Base-by-base conservation (phyloP, 2,329 filamentous ascomycete genomes). In the Fusarium pseudocircinatum region DNA sequence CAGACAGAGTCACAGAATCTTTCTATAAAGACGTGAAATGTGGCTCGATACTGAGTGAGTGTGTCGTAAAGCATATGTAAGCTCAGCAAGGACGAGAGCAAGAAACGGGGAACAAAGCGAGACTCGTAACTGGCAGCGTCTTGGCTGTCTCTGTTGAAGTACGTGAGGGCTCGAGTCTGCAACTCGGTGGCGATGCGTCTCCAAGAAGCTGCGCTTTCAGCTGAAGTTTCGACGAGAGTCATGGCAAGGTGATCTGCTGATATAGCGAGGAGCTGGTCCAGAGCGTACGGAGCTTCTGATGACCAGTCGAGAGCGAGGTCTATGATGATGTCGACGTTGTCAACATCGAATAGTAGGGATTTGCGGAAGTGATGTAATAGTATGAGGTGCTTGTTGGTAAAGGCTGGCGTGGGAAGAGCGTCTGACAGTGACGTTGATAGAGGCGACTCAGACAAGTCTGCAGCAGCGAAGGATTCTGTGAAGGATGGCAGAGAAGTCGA, bases 31-130 rank as follows among this genome's bases (percentile, higher is more conserved):
- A 72, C 67, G 39, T 82, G 79, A 42, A 87, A 85, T 46, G 81
- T 70, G 14, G 65, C 74, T 22, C 79, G 80, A 44, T 84, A 80
- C 59, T 83, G 76, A 4, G 76, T 72, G 4, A 88, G 79, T 5
- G 83, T 83, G 60, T 89, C 86, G 72, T 83, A 86, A 8, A 89
- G 81, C 43, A 84, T 82, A 59, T 88, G 86, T 12, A 87, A 79
- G 44, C 85, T 84, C 2, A 87, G 74, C 10, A 83, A 65, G 24
- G 80, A 78, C 10, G 85, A 82, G 75, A 87, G 87, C n/a, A 87
- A 75, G 61, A 86, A 85, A 20, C 83, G 80, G 4, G 84, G 81
- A 26, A 85, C 75, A 43, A 79, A 82, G 53, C 79, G 79, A 8
- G 72, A 72, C 6, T 78, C 72, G 16, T 46, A 30, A 37, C 63